Conservation (phyloP, 106 monocot species). For the Allium fistulosum region DNA sequence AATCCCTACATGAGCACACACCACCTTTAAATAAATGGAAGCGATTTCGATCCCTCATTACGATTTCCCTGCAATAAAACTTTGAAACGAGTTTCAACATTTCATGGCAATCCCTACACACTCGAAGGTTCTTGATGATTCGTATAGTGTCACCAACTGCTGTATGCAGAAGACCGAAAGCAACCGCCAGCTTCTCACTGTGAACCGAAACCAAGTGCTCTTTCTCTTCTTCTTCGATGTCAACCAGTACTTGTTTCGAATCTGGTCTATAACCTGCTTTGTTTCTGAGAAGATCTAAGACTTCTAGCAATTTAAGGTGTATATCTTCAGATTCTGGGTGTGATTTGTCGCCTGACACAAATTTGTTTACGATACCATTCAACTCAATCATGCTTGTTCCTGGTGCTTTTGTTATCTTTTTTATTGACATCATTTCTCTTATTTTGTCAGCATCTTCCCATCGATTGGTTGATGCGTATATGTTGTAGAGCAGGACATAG, state of each 20-base stretch:
- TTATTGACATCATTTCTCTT: constrained; percentile 31
- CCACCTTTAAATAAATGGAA: constrained; percentile 35
- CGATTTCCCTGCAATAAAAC: constrained; percentile 31
- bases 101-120: constrained; percentile 31
- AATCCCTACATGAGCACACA: constrained; percentile 33
- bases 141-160: constrained; percentile 11
- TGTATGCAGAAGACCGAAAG: constrained; percentile 24
- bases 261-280: constrained; percentile 29
- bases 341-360: constrained; percentile 48
- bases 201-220: constrained; percentile 18
- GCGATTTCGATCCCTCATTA: constrained; percentile 40
- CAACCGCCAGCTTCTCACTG: constrained; percentile 36
- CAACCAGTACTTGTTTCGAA: constrained; percentile 23
- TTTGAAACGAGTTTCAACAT: constrained; percentile 25
- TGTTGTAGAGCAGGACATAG: constrained; percentile 49
- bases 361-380: constrained; percentile 23
- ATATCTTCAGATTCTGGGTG: constrained; percentile 21
- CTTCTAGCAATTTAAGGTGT: constrained; percentile 19
- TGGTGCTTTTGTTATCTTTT: constrained; percentile 29
- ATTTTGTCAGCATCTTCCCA: constrained; percentile 41
- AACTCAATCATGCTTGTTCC: constrained; percentile 51
- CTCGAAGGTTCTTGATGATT: constrained; percentile 38
- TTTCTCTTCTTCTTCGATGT: constrained; percentile 40
- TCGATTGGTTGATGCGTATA: constrained; percentile 35
- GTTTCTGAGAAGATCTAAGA: constrained; percentile 18